Percentiles rank a stretch among this genome's conserved stretches.
These are phyloP conservation scores for Mentha longifolia DNA, from an alignment of 257 asterid genomes.

Conservation along the genomic window DNA sequence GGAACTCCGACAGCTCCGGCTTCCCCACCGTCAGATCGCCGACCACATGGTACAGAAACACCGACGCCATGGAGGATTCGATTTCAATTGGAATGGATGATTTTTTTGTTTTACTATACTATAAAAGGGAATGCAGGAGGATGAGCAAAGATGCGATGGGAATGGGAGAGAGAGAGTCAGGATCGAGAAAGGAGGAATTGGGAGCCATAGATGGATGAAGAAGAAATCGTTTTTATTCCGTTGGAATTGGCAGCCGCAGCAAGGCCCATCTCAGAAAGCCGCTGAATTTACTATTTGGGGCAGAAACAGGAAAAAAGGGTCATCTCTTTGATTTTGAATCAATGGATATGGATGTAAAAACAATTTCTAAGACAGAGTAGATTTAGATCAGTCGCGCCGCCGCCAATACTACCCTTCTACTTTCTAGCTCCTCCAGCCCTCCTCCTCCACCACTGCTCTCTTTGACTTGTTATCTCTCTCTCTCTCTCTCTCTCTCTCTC, in stretches of 20 bases:
- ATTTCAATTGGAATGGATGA: not conserved
- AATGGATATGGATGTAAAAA: not conserved
- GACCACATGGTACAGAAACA: conserved; percentile 90
- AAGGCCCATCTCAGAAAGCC: conserved; percentile 33
- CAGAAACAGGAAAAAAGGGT: not conserved
- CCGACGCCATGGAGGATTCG: conserved; percentile 63
- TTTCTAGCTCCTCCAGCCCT: not conserved
- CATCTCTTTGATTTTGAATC: not conserved
- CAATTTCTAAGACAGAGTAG: not conserved
- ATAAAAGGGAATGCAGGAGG: conserved; percentile 60
- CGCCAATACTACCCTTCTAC: not conserved
- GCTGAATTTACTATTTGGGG: not conserved
- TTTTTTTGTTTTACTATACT: too few species aligned
- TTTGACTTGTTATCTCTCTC: conserved; percentile 1
- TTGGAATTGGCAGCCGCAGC: conserved; percentile 19
- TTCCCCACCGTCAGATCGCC: conserved; percentile 99
- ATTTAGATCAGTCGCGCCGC: conserved; percentile 5
- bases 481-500: not conserved
- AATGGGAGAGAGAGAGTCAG: conserved; percentile 20
- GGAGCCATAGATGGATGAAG: conserved; percentile 30
- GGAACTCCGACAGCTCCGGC: conserved; percentile 88
- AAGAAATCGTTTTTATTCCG: not conserved
- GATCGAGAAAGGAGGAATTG: conserved; percentile 28
- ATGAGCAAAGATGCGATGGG: conserved; percentile 46
- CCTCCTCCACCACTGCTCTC: conserved; percentile 18